These are phyloP conservation scores for Oryza australiensis DNA, from an alignment of 176 grass and related monocot genomes.

Conservation along the genomic window DNA sequence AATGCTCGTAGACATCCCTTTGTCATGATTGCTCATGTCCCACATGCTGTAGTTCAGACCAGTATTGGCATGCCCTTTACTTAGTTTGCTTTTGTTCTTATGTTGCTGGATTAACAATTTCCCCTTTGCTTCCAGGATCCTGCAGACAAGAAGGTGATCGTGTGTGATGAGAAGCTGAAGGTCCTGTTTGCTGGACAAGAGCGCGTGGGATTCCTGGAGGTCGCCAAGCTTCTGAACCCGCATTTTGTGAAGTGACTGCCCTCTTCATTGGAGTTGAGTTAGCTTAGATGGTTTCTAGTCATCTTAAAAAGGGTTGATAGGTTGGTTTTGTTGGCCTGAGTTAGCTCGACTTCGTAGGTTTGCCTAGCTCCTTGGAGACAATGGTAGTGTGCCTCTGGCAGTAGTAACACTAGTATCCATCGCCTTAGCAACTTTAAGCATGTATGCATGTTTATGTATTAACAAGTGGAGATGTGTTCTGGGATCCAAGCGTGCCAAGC, in stretches of 20 bases:
- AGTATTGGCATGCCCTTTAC: not conserved
- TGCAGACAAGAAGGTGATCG: slow-evolving; percentile 67
- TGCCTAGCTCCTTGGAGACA: not conserved
- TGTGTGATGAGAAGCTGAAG: slow-evolving; percentile 93
- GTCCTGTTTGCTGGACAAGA: slow-evolving; percentile 70
- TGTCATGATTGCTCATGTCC: not conserved
- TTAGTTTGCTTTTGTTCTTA: not conserved
- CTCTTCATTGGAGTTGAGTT: slow-evolving; percentile 22
- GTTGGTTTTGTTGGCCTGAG: slow-evolving; percentile 31
- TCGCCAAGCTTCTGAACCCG: slow-evolving; percentile 76
- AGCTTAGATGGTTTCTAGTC: slow-evolving; percentile 24
- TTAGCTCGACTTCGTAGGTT: slow-evolving; percentile 37
- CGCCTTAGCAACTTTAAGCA: not conserved
- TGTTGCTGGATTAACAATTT: slow-evolving; percentile 1
- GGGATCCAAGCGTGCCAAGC: not conserved
- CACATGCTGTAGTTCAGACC: not conserved
- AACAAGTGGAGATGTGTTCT: not conserved
- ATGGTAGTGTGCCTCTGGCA: slow-evolving; percentile 12
- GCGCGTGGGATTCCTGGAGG: slow-evolving; percentile 87
- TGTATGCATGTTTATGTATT: slow-evolving; percentile 24
- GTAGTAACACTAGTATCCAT: not conserved
- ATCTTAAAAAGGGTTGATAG: not conserved
- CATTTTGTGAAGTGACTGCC: slow-evolving; percentile 69
- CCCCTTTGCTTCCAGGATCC: slow-evolving; percentile 59
- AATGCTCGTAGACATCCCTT: not conserved